These are phyloP conservation scores for Emmonsia crescens DNA, from an alignment of 2,329 filamentous ascomycete genomes.

Conservation along the genomic window DNA sequence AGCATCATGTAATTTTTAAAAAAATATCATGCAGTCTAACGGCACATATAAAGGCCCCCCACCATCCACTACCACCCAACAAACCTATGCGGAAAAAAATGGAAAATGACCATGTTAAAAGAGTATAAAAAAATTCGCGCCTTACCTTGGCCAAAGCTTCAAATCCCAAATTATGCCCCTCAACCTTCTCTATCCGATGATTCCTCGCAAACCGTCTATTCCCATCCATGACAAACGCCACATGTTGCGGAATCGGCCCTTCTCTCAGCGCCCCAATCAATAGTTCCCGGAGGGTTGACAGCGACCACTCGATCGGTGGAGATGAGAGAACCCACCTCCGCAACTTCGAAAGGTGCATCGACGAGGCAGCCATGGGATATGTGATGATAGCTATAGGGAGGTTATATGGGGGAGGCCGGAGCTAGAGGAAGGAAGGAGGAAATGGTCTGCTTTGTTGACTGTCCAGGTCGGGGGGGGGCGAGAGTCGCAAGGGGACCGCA, in stretches of 20 bases:
- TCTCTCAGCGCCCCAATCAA: conserved; percentile 82
- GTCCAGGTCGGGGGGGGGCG: too few relatives aligned
- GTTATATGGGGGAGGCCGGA: not conserved
- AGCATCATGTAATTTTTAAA: conserved; percentile 3
- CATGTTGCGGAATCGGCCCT: conserved; percentile 84
- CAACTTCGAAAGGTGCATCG: conserved; percentile 50
- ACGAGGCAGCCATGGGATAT: conserved; percentile 30
- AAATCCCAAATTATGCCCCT: conserved; percentile 91
- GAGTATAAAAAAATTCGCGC: conserved; percentile 19
- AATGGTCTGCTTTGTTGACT: too few relatives aligned
- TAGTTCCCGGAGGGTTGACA: conserved; percentile 66
- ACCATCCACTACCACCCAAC: not conserved
- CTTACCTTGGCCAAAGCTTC: conserved; percentile 77
- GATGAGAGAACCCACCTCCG: conserved; percentile 73
- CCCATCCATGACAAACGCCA: conserved; percentile 99
- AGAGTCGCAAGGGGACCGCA: too few relatives aligned
- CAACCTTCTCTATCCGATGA: conserved; percentile 89
- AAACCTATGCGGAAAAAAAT: not conserved
- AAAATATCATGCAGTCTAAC: not conserved
- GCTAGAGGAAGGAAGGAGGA: not conserved
- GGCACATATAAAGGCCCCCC: not conserved
- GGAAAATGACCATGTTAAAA: not conserved
- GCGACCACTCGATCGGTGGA: conserved; percentile 83
- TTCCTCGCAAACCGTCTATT: conserved; percentile 85
- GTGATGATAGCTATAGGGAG: not conserved